phyloP scores from a whole-genome alignment of 179 eudicot genomes.

The Amaranthus tricolor region DNA sequence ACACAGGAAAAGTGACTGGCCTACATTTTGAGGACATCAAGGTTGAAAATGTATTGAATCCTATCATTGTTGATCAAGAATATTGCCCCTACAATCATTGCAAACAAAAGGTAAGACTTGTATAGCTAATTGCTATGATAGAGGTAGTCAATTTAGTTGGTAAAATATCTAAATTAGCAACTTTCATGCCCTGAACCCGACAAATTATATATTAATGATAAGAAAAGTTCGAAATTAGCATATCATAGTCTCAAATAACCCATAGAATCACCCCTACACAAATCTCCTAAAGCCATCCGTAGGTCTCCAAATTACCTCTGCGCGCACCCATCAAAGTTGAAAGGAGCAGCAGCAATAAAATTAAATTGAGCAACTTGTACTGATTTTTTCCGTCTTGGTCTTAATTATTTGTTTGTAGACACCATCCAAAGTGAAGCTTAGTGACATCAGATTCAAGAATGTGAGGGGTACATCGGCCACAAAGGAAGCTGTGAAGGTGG shows the following conservation, averaged over 20 bases:
- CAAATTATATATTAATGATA: too few relatives aligned
- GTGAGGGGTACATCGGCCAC: slow-evolving; percentile 31
- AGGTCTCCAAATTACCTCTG: too few relatives aligned
- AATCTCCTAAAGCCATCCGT: too few relatives aligned
- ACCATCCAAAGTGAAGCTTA: slow-evolving; percentile 34
- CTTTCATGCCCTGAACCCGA: too few relatives aligned
- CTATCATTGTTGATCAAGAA: slow-evolving; percentile 51
- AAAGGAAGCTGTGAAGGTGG: slow-evolving; percentile 28
- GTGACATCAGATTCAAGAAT: slow-evolving; percentile 29
- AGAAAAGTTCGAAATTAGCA: too few relatives aligned
- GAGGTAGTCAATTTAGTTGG: not conserved
- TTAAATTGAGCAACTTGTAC: not conserved
- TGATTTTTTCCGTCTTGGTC: not conserved
- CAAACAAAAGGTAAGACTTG: slow-evolving; percentile 23
- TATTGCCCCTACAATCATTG: slow-evolving; percentile 50
- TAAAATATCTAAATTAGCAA: not conserved
- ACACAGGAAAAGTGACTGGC: slow-evolving; percentile 8
- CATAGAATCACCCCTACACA: too few relatives aligned
- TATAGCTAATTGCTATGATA: not conserved
- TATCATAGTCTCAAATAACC: too few relatives aligned
- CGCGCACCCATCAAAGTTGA: not conserved
- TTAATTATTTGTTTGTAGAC: slow-evolving; percentile 14
- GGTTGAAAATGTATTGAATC: slow-evolving; percentile 37
- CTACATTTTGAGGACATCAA: slow-evolving; percentile 45
- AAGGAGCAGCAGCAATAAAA: not conserved